Evolutionary conservation across 371 early-diverging fungal genomes (phyloP).

Genomic region (Mortierella sp.): DNA sequence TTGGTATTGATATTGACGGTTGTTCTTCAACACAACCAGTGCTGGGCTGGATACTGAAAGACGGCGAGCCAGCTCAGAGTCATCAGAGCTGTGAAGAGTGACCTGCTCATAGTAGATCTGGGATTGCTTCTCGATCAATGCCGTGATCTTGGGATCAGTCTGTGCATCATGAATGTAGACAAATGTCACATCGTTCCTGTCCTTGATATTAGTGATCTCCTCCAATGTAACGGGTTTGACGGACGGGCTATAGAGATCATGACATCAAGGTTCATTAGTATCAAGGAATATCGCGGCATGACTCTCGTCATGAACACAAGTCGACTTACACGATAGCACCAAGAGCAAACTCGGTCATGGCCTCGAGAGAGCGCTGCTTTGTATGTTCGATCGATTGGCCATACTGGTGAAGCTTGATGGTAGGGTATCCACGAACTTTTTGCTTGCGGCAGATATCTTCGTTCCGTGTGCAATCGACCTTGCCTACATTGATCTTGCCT

Average conservation of each 20-base stretch:
- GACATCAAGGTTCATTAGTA: too few species aligned
- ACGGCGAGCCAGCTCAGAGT: conserved; percentile 22
- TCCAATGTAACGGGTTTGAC: conserved; percentile 16
- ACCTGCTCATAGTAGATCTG: conserved; percentile 38
- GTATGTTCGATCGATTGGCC: conserved; percentile 59
- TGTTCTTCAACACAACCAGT: conserved; percentile 37
- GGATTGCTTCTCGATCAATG: conserved; percentile 29
- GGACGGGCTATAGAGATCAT: conserved; percentile 20
- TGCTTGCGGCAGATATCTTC: conserved; percentile 63
- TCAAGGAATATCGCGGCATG: background rate
- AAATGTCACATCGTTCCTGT: conserved; percentile 31
- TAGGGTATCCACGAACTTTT: conserved; percentile 83
- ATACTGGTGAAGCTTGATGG: conserved; percentile 74
- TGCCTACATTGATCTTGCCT: conserved; percentile 80
- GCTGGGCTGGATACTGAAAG: conserved; percentile 21
- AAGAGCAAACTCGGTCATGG: conserved; percentile 62
- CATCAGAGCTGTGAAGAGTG: conserved; percentile 16
- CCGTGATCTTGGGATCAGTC: conserved; percentile 18
- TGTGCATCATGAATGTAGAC: conserved; percentile 21
- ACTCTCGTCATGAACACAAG: background rate
- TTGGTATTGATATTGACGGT: conserved; percentile 32
- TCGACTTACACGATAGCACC: conserved; percentile 44
- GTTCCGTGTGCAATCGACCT: conserved; percentile 83
- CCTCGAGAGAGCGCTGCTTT: conserved; percentile 65
- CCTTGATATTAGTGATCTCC: conserved; percentile 15